Evolutionary conservation across 805 yeast species (phyloP).

Genomic region (Cyberlindnera meyerae): DNA sequence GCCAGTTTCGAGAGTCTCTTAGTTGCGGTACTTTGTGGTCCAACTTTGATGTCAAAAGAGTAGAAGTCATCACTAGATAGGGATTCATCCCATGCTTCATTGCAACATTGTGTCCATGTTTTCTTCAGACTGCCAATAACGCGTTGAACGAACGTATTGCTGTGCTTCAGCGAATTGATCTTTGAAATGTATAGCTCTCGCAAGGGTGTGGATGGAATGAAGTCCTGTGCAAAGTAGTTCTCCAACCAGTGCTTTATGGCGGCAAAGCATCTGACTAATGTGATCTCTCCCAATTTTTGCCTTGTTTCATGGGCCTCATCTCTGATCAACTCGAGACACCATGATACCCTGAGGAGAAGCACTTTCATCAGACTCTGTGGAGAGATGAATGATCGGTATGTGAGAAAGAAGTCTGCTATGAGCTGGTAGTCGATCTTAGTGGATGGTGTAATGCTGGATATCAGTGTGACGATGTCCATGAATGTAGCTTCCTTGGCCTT

Average conservation of each 20-base stretch:
- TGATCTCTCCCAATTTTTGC: constrained; percentile 53
- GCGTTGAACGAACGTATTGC: constrained; percentile 28
- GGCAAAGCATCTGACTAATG: constrained; percentile 78
- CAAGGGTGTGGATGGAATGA: constrained; percentile 47
- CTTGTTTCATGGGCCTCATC: constrained; percentile 25
- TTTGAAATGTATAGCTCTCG: constrained; percentile 41
- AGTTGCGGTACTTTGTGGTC: constrained; percentile 23
- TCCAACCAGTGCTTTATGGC: constrained; percentile 84
- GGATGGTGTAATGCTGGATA: constrained; percentile 21
- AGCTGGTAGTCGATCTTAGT: constrained; percentile 60
- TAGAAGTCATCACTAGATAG: constrained; percentile 24
- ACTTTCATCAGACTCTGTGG: constrained; percentile 55
- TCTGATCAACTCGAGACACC: constrained; percentile 52
- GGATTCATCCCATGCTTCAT: constrained; percentile 27
- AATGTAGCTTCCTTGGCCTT: constrained; percentile 8
- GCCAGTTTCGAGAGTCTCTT: constrained; percentile 36
- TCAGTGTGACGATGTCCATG: constrained; percentile 17
- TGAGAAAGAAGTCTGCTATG: constrained; percentile 79
- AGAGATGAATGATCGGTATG: constrained; percentile 68
- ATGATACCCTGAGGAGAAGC: constrained; percentile 58
- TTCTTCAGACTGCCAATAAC: constrained; percentile 43
- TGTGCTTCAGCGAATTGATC: constrained; percentile 20
- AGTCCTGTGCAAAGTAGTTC: constrained; percentile 85
- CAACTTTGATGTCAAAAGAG: constrained; percentile 21
- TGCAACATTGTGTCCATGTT: constrained; percentile 40